These are phyloP conservation scores for Linnemannia zychae DNA, from an alignment of 192 early-diverging fungal genomes.

Conservation along the genomic window DNA sequence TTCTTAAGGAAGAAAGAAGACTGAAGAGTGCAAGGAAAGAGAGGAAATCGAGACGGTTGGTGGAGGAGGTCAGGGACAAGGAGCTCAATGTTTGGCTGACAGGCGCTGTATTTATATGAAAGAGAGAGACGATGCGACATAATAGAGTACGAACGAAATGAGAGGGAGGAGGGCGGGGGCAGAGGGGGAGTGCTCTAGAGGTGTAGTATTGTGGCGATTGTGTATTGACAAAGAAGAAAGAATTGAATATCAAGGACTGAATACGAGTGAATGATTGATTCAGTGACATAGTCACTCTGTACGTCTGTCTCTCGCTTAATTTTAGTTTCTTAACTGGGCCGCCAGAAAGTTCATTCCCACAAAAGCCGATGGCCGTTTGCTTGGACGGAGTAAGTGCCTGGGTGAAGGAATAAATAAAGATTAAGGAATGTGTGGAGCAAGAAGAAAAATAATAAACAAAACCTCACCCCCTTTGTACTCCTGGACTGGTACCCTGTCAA, in stretches of 20 bases:
- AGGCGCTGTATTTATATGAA: constrained; percentile 22
- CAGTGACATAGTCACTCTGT: too few species aligned
- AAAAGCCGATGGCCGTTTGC: too few species aligned
- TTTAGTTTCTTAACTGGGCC: too few species aligned
- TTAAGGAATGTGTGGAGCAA: constrained; percentile 44
- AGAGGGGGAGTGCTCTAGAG: background rate
- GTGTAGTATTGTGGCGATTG: background rate
- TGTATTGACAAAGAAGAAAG: background rate
- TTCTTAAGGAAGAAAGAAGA: background rate
- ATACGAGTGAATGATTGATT: background rate
- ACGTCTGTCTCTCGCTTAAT: too few species aligned
- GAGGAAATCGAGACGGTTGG: constrained; percentile 1
- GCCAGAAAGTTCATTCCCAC: too few species aligned
- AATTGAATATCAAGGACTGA: background rate
- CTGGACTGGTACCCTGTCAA: background rate
- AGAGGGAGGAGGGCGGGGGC: background rate
- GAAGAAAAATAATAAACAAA: background rate
- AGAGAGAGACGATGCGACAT: background rate
- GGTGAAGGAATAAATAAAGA: background rate
- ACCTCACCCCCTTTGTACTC: background rate
- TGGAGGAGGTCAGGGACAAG: constrained; percentile 41
- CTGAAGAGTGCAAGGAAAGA: background rate
- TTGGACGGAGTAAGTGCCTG: background rate
- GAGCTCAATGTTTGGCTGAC: background rate
- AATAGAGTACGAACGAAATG: background rate